Base-by-base conservation (phyloP, 192 early-diverging fungal genomes). In the Umbelopsis isabellina region DNA sequence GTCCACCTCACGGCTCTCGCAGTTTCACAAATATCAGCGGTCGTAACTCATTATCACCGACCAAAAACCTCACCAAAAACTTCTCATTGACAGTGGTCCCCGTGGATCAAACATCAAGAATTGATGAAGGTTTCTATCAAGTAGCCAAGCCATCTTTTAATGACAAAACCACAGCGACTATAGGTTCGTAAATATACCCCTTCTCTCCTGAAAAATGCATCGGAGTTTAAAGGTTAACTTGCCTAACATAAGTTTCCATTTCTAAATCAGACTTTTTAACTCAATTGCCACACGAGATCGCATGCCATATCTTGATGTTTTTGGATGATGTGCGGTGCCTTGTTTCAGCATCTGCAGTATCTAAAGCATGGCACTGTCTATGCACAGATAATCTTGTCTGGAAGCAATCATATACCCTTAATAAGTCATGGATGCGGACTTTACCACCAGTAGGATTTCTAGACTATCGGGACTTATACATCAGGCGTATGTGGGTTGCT, bases 391-490 rank as follows among this genome's bases (percentile, higher is more conserved):
- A 61, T 4, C 11, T 61, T 16, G 55, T 61, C 18, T 61, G 55
- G 55, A 61, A 61, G 30, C 55, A 33, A 61, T 33, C 13, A 35
- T 61, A 61, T 61, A 61, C 30, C 55, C 16, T 35, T 4, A 22
- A 61, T 6, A 61, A 16, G 12, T 27, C 55, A 22, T 61, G 55
- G 55, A 61, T 33, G 55, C 21, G 33, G 33, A 61, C 55, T 30
- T n/a, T 30, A 30, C 68, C 20, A 15, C 25, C 52, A 4, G 21
- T 21, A 18, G n/a, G 16, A 37, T 46, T 18, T 8, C 13, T 30
- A 30, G 65, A 75, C 44, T 75, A 75, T 21, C 47, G 30, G 2
- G 25, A 22, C 20, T 48, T 75, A 8, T 75, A 67, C 41, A 41
- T 55, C 15, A 37, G 61, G 21, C 49, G 47, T 10, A 33, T 22